Evolutionary conservation across 768 basidiomycete genomes (phyloP).

Genomic region (Psilocybe tampanensis): DNA sequence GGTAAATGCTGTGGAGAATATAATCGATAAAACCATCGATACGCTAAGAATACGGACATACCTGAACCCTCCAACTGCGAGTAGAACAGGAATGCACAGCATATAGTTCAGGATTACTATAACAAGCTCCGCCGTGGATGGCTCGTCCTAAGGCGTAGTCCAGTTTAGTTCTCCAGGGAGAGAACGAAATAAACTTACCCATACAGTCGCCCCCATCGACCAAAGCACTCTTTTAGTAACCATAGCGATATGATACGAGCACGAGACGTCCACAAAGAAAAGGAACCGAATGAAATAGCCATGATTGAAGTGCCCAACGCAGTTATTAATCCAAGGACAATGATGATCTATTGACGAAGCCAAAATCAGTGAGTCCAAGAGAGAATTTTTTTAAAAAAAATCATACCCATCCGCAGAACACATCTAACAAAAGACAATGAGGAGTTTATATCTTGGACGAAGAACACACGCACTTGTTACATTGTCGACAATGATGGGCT

Average conservation of each 20-base stretch:
- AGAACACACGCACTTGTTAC: slow-evolving; percentile 63
- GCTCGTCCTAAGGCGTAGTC: slow-evolving; percentile 57
- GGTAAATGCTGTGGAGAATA: slow-evolving; percentile 66
- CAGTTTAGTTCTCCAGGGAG: not conserved
- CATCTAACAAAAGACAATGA: slow-evolving; percentile 47
- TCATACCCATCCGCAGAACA: slow-evolving; percentile 86
- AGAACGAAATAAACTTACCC: slow-evolving; percentile 42
- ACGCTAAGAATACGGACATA: slow-evolving; percentile 25
- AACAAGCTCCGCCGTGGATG: slow-evolving; percentile 68
- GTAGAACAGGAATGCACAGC: slow-evolving; percentile 80
- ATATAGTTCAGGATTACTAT: slow-evolving; percentile 90
- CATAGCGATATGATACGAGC: slow-evolving; percentile 87
- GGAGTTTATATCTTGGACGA: not conserved
- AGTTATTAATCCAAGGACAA: slow-evolving; percentile 93
- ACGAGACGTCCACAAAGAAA: slow-evolving; percentile 90
- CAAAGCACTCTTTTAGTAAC: slow-evolving; percentile 64
- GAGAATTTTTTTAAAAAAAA: not conserved
- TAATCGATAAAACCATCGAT: not conserved
- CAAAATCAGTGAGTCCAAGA: not conserved
- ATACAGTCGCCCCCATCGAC: slow-evolving; percentile 45
- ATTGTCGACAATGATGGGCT: slow-evolving; percentile 91
- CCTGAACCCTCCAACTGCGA: slow-evolving; percentile 93
- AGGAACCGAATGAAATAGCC: slow-evolving; percentile 90
- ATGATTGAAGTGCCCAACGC: slow-evolving; percentile 92
- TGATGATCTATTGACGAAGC: slow-evolving; percentile 66